A percentile compares a stretch with the other conserved stretches of the same genome.
Conservation (phyloP, 139 green algal genomes). For the Dunaliella primolecta region DNA sequence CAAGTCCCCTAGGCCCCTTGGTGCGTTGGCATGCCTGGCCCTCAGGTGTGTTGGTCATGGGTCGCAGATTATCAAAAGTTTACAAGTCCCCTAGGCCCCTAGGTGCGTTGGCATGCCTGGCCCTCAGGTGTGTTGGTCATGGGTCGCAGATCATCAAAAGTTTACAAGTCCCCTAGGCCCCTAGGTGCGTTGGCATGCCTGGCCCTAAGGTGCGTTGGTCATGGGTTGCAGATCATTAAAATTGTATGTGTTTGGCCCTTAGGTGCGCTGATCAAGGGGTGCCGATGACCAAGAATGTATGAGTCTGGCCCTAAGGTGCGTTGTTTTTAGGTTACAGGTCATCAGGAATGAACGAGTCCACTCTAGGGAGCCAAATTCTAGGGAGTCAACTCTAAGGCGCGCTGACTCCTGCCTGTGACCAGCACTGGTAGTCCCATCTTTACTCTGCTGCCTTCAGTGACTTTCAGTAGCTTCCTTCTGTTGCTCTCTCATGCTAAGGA, state of each 20-base stretch:
- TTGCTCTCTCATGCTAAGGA: no score
- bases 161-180: slow-evolving; percentile 26
- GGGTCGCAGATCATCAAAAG: background rate
- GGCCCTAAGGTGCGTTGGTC: background rate
- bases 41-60: background rate
- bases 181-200: background rate
- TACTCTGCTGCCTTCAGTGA: no score
- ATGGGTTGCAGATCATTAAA: background rate
- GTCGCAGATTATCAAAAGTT: background rate
- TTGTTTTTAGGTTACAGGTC: no score
- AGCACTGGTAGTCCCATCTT: no score
- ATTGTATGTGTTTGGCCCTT: background rate
- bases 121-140: background rate
- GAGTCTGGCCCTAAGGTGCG: no score
- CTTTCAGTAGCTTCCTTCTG: no score
- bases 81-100: slow-evolving; percentile 26
- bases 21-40: slow-evolving; percentile 56
- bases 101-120: background rate
- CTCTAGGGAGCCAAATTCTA: no score
- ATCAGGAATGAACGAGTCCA: no score
- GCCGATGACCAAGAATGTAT: slow-evolving; percentile 63
- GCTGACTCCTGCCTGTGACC: no score
- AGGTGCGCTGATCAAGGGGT: background rate
- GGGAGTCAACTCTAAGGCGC: no score
- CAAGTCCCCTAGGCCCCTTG: slow-evolving; percentile 56